Conservation (phyloP, 305 asterid genomes). For the Ajuga reptans region DNA sequence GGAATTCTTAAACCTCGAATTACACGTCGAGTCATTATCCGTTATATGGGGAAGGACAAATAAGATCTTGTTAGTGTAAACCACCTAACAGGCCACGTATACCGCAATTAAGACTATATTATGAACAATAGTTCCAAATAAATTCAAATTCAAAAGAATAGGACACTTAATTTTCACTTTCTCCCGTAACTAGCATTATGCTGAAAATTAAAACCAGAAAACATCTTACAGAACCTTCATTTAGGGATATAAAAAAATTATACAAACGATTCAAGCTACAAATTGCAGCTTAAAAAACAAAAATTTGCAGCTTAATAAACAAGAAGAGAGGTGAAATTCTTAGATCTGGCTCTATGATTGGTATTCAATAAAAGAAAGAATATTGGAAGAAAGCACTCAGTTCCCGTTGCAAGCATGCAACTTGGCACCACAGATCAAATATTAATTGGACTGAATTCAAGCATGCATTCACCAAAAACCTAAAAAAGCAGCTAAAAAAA, state of each 20-base stretch:
- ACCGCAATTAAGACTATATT: conserved; percentile 2
- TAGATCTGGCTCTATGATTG: background rate
- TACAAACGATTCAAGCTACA: conserved; percentile 5
- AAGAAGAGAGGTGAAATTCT: background rate
- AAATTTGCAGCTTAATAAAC: background rate
- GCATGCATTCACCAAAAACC: conserved; percentile 10
- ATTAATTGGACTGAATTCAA: conserved; percentile 22
- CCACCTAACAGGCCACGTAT: background rate
- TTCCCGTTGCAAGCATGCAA: conserved; percentile 17
- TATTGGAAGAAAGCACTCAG: conserved; percentile 11
- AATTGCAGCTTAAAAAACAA: background rate
- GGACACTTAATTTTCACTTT: background rate
- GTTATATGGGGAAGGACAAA: background rate
- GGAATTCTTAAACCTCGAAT: background rate
- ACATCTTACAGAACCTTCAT: conserved; percentile 4
- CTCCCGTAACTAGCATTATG: background rate
- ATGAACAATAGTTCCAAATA: background rate
- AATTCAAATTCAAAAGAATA: background rate
- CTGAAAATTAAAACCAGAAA: conserved; percentile 10
- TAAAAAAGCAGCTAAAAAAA: conserved; percentile 16
- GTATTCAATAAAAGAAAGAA: background rate
- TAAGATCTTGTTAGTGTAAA: background rate
- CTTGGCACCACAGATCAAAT: conserved; percentile 24
- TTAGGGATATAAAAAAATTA: background rate
- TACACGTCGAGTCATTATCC: background rate